Conservation (phyloP, 805 yeast species). For the Ogataea methylovora region DNA sequence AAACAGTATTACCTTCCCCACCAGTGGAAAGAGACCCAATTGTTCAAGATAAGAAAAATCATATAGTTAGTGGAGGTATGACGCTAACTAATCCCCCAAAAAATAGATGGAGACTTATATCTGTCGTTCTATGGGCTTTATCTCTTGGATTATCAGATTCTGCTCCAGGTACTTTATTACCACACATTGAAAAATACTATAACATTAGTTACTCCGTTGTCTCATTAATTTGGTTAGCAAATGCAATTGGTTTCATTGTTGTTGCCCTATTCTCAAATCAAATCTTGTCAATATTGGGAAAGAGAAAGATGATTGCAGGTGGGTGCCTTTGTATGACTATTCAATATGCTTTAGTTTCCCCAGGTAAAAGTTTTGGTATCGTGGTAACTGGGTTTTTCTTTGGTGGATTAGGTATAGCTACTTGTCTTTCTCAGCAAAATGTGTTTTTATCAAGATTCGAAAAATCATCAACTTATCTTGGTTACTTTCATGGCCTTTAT, state of each 20-base stretch:
- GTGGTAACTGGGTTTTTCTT: slow-evolving; percentile 43
- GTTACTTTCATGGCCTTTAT: slow-evolving; percentile 59
- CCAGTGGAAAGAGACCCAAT: neutral
- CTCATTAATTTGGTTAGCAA: slow-evolving; percentile 50
- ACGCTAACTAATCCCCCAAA: slow-evolving; percentile 34
- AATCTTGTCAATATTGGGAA: slow-evolving; percentile 33
- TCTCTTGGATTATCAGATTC: slow-evolving; percentile 44
- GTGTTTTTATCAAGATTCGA: slow-evolving; percentile 42
- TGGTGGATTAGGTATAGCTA: slow-evolving; percentile 53
- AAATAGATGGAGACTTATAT: slow-evolving; percentile 34
- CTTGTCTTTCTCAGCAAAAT: slow-evolving; percentile 42
- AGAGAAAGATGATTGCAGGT: slow-evolving; percentile 28
- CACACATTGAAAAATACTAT: slow-evolving; percentile 43
- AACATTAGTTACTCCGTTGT: slow-evolving; percentile 43
- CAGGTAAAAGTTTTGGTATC: slow-evolving; percentile 42
- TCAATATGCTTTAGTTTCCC: slow-evolving; percentile 37
- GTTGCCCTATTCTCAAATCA: slow-evolving; percentile 43
- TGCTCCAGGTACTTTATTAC: slow-evolving; percentile 55
- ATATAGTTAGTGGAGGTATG: slow-evolving; percentile 22
- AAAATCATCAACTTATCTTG: slow-evolving; percentile 51
- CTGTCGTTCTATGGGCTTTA: slow-evolving; percentile 33
- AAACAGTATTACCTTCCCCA: slow-evolving; percentile 1
- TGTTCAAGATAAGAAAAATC: neutral
- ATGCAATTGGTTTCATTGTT: slow-evolving; percentile 46
- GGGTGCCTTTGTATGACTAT: slow-evolving; percentile 30